Conservation (phyloP, 768 basidiomycete species). For the Chiua virens region DNA sequence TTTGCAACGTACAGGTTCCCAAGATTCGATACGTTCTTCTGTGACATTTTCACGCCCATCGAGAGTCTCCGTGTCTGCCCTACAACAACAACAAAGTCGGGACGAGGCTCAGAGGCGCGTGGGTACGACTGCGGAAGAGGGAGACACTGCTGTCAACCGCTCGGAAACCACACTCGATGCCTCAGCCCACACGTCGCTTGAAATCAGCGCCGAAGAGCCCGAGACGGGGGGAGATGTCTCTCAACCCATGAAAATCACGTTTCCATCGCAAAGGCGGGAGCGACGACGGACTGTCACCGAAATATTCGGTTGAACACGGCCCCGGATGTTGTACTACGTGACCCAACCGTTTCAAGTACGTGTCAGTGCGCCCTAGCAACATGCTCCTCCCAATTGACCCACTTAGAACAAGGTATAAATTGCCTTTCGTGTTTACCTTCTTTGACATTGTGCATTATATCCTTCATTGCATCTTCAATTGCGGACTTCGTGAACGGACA, state of each 20-base stretch:
- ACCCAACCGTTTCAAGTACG: conserved; percentile 19
- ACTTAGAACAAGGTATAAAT: conserved; percentile 22
- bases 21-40: conserved; percentile 42
- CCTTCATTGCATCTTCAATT: conserved; percentile 18
- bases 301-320: conserved; percentile 36
- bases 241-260: conserved; percentile 39
- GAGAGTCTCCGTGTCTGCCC: conserved; percentile 50
- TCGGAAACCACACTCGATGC: no score
- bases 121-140: conserved; percentile 26
- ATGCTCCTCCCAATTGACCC: neutral
- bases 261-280: conserved; percentile 36
- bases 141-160: conserved; percentile 28
- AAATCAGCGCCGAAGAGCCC: conserved; percentile 30
- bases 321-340: conserved; percentile 11
- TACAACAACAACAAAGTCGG: conserved; percentile 52
- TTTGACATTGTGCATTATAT: conserved; percentile 26
- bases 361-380: neutral
- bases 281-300: conserved; percentile 54
- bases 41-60: conserved; percentile 69
- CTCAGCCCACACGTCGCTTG: conserved; percentile 50
- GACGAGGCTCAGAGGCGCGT: conserved; percentile 37
- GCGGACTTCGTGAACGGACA: conserved; percentile 20
- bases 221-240: conserved; percentile 29
- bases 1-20: conserved; percentile 49
- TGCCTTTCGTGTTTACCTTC: conserved; percentile 8